Percentiles rank a stretch among this genome's conserved stretches.
Evolutionary conservation across 164 flowering plant genomes (phyloP).

Genomic region (Pachysandra terminalis): DNA sequence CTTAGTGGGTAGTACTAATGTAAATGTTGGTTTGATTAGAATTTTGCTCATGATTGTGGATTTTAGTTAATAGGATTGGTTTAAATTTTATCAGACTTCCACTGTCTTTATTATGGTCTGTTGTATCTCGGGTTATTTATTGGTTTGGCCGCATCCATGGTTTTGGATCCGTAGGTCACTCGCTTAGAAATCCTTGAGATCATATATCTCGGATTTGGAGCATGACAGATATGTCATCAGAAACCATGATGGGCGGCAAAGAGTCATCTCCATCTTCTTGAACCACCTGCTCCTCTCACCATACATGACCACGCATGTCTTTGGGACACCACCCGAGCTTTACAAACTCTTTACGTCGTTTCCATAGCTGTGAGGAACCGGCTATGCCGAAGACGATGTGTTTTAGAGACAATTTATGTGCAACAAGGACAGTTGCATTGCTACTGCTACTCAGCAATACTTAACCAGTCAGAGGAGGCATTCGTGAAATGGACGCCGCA

Average conservation of each 20-base stretch:
- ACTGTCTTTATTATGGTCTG: too few species aligned
- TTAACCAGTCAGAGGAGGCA: slow-evolving; percentile 2
- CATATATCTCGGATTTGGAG: too few species aligned
- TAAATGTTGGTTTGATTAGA: too few species aligned
- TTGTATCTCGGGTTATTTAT: too few species aligned
- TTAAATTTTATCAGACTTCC: too few species aligned
- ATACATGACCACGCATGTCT: slow-evolving; percentile 57
- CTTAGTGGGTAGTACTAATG: too few species aligned
- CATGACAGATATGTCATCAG: slow-evolving; percentile 59
- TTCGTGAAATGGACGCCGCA: not conserved
- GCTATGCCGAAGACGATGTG: slow-evolving; percentile 67
- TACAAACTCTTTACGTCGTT: slow-evolving; percentile 45
- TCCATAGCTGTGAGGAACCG: slow-evolving; percentile 57
- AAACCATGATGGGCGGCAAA: slow-evolving; percentile 47
- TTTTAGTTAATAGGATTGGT: too few species aligned
- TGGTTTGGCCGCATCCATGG: too few species aligned
- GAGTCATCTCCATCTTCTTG: slow-evolving; percentile 12
- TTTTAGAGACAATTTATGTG: slow-evolving; percentile 20
- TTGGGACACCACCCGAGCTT: slow-evolving; percentile 61
- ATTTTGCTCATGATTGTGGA: too few species aligned
- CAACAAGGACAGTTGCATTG: not conserved
- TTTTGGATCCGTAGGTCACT: too few species aligned
- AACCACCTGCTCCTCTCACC: slow-evolving; percentile 47
- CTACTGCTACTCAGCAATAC: not conserved
- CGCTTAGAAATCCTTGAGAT: too few species aligned